phyloP scores from a whole-genome alignment of 768 basidiomycete genomes.

The Coprinellus micaceus region DNA sequence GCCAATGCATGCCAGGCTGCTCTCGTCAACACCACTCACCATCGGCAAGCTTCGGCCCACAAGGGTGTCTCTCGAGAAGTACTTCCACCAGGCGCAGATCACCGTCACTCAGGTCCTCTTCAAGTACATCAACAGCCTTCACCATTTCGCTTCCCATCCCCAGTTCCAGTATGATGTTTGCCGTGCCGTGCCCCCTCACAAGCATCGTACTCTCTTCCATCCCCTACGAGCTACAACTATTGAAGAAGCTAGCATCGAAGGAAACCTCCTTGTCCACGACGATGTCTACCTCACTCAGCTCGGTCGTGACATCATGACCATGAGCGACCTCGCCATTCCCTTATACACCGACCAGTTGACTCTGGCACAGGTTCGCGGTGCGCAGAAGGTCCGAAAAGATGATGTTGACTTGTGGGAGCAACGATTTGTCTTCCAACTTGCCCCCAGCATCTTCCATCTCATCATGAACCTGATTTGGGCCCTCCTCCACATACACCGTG shows the following conservation, averaged over 20 bases:
- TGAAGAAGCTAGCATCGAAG: slow-evolving; percentile 23
- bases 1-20: slow-evolving; percentile 20
- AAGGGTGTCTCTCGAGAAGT: neutral
- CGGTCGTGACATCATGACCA: slow-evolving; percentile 13
- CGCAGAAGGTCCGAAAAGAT: slow-evolving; percentile 3
- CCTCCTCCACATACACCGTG: slow-evolving; percentile 20
- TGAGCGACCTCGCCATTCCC: neutral
- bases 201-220: slow-evolving; percentile 18
- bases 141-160: neutral
- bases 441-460: slow-evolving; percentile 26
- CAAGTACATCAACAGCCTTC: neutral
- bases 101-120: slow-evolving; percentile 9
- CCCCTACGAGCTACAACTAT: slow-evolving; percentile 20
- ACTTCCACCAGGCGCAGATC: neutral
- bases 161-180: slow-evolving; percentile 13
- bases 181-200: slow-evolving; percentile 13
- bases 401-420: slow-evolving; percentile 17
- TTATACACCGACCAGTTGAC: slow-evolving; percentile 20
- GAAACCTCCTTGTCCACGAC: slow-evolving; percentile 21
- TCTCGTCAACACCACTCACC: slow-evolving; percentile 4
- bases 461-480: slow-evolving; percentile 26
- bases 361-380: slow-evolving; percentile 16
- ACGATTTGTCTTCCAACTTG: slow-evolving; percentile 21
- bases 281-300: slow-evolving; percentile 21
- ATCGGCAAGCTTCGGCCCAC: neutral